Evolutionary conservation across 2,329 filamentous ascomycete genomes (phyloP).

Genomic region (Fusarium continuum): DNA sequence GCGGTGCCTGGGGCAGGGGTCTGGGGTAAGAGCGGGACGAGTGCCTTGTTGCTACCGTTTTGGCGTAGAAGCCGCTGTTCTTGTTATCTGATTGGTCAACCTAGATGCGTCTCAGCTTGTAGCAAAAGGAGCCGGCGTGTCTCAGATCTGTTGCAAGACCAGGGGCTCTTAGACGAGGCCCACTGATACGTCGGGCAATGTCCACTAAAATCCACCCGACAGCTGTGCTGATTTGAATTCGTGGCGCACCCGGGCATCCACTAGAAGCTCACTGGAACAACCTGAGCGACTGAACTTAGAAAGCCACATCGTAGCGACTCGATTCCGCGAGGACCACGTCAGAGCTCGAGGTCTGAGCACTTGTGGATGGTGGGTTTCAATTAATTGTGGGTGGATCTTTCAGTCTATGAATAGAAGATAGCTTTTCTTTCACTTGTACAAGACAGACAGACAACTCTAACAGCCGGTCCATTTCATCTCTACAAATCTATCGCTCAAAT

Average conservation of each 20-base stretch:
- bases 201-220: constrained; percentile 22
- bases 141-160: constrained; percentile 57
- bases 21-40: constrained; percentile 36
- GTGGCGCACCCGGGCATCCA: constrained; percentile 20
- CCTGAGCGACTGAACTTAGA: background rate
- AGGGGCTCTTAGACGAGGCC: constrained; percentile 12
- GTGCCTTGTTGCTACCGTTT: constrained; percentile 37
- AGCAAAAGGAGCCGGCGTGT: constrained; percentile 43
- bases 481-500: constrained; percentile 2
- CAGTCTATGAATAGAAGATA: constrained; percentile 27
- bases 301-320: constrained; percentile 15
- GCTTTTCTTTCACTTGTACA: constrained; percentile 9
- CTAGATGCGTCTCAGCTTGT: constrained; percentile 15
- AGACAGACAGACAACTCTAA: constrained; percentile 12
- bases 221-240: constrained; percentile 1
- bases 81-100: constrained; percentile 23
- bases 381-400: constrained; percentile 24
- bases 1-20: constrained; percentile 25
- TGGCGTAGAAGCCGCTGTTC: constrained; percentile 30
- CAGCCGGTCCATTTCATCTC: constrained; percentile 8
- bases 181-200: constrained; percentile 6
- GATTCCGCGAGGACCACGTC: constrained; percentile 38
- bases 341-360: constrained; percentile 30
- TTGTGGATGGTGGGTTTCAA: constrained; percentile 3
- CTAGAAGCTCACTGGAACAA: constrained; percentile 32